Evolutionary conservation across 805 yeast species (phyloP), one percentile per base, ranked within the genome.

Genomic region (Candida maltosa): DNA sequence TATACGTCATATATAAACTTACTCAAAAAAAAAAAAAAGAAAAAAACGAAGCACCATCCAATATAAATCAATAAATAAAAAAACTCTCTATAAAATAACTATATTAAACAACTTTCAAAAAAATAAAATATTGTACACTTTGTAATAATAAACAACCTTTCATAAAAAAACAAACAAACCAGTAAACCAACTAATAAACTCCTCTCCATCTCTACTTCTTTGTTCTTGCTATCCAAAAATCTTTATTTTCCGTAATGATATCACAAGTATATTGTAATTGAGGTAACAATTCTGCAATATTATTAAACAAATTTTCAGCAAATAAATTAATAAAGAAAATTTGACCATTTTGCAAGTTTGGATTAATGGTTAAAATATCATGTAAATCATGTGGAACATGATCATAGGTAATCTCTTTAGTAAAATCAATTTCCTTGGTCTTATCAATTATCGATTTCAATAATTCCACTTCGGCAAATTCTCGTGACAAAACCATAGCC

Each of bases 401-500:
- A 28, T 53, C 40, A 62, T 68, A 51, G 34, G 33, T 37, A 23
- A 52, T 25, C 26, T 42, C 46, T 17, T 32, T 23, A 6, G 19
- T 6, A n/a, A 24, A 6, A 35, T 42, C 36, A 16, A 44, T 26
- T 17, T 29, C 24, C 9, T 16, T 19, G 17, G 31, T 40, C 6
- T 30, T 22, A 16, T 39, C 31, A 23, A 60, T 37, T 32, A 46
- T 41, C 16, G 58, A 53, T 39, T 80, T 82, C 22, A 88, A 63
- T 23, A 52, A 56, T 4, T 70, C 62, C 40, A 87, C 77, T 52
- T 85, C 89, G 29, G 69, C 71, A 47, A 88, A 86, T 58, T 89
- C 97, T 42, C 84, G 65, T 1, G 83, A 73, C 27, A 89, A 69
- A n/a, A 81, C 76, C 42, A 76, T 63, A 4, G 95, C 96, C 97